phyloP scores from a whole-genome alignment of 371 early-diverging fungal genomes.

The Chytridiales sp. region DNA sequence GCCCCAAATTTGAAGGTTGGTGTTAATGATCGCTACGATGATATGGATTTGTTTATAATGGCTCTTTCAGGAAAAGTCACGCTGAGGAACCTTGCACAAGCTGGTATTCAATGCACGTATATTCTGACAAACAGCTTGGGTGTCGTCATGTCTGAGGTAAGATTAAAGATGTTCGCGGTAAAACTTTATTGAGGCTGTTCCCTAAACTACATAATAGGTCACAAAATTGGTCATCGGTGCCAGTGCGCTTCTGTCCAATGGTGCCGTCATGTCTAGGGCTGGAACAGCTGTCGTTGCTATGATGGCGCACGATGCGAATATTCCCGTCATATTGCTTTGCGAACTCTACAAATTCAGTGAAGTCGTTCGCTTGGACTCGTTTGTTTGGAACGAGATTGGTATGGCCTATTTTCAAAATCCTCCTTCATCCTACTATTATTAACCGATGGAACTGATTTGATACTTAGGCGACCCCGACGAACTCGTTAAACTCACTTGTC shows the following conservation, averaged over 20 bases:
- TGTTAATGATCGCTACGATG: background rate
- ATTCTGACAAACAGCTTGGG: conserved; percentile 62
- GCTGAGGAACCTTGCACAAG: conserved; percentile 59
- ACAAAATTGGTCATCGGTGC: conserved; percentile 95
- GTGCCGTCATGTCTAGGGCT: conserved; percentile 85
- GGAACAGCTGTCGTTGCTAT: conserved; percentile 93
- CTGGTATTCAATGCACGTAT: conserved; percentile 78
- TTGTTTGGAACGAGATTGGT: conserved; percentile 95
- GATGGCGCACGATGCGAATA: conserved; percentile 81
- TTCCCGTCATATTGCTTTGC: conserved; percentile 94
- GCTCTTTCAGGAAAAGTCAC: conserved; percentile 62
- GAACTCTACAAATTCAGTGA: conserved; percentile 97
- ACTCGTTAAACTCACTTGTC: conserved; percentile 60
- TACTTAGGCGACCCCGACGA: conserved; percentile 73
- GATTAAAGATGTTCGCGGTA: background rate
- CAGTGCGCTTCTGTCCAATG: conserved; percentile 88
- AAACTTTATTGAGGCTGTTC: background rate
- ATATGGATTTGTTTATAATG: background rate
- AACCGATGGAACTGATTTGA: background rate
- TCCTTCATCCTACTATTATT: background rate
- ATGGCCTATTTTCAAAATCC: conserved; percentile 12
- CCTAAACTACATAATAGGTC: conserved; percentile 41
- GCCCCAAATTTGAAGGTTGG: conserved; percentile 86
- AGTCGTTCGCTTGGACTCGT: conserved; percentile 88
- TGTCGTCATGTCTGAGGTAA: conserved; percentile 66